Evolutionary conservation across 345 rosid species (phyloP), one percentile per base, ranked within the genome.

Genomic region (Draba incana): DNA sequence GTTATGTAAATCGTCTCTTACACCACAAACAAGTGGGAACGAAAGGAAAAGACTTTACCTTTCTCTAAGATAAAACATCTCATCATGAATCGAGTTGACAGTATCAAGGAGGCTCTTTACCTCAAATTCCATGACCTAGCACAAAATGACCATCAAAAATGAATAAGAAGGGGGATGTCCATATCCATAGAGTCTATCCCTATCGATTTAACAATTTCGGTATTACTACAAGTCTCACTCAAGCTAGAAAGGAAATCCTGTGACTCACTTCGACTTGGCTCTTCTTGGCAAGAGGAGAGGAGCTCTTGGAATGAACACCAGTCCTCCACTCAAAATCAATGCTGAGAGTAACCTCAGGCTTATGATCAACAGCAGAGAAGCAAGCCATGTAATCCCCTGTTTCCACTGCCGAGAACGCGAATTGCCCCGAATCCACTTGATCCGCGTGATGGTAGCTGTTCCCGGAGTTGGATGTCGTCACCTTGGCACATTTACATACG

Each of bases 301-400:
- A 93, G 65, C 84, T 90, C 77, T 85, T 93, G 57, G 97, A 84
- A 14, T 86, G 91, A 25, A 94, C 81, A 48, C 97, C 99, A 5
- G 88, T 81, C 68, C 69, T 91, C 99, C 97, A 94, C 30, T 91
- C 97, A 62, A 94, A 89, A 74, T 89, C 97, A 42, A 94, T 61
- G 16, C 86, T 84, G 54, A 87, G 7, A 4, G 81, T 79, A 1
- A 69, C 20, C 61, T 66, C 64, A 7, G 95, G 95, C 7, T 70
- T 70, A 61, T 89, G 92, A 75, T 84, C 87, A 60, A 68, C 78
- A 14, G 85, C 96, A 73, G 80, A 81, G 71, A 90, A 94, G 72
- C 97, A 94, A 11, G 88, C 78, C 92, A 81, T 81, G 72, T 91
- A 91, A 62, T 94, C 99, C 20, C 99, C 97, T 2, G 83, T 59